These are phyloP conservation scores for Ceratobasidium sp. DNA, from an alignment of 1,284 basidiomycete genomes.

Conservation along the genomic window DNA sequence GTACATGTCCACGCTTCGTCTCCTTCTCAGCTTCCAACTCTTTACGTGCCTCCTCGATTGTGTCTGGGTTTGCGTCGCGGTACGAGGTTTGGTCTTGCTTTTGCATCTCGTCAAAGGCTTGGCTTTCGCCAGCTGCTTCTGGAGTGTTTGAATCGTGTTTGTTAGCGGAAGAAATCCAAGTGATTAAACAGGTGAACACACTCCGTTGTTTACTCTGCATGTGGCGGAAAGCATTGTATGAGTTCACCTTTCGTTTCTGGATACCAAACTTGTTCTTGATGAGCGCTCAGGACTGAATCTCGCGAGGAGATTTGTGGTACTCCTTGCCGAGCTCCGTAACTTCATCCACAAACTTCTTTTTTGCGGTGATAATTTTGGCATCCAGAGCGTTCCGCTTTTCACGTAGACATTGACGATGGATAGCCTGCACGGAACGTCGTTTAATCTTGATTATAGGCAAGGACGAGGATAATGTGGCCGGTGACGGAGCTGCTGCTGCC, in stretches of 20 bases:
- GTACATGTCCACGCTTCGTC: not conserved
- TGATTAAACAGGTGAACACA: not conserved
- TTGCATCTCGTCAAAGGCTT: not conserved
- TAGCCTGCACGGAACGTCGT: not conserved
- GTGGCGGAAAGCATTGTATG: conserved; percentile 5
- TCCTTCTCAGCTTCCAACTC: not conserved
- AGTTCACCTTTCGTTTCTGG: not conserved
- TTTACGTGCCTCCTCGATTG: not conserved
- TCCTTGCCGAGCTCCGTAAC: conserved; percentile 4
- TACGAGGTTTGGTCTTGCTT: not conserved
- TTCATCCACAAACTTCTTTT: not conserved
- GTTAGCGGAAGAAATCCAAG: not conserved
- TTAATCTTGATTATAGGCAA: not conserved
- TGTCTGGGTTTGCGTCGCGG: not conserved
- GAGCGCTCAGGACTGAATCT: not conserved
- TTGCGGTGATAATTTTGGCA: not conserved
- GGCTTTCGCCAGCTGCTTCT: not conserved
- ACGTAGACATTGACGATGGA: not conserved
- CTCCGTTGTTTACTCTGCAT: conserved; percentile 1
- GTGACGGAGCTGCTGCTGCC: not conserved
- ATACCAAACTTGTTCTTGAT: conserved; percentile 9
- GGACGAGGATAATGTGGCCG: no score
- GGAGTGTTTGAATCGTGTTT: no score
- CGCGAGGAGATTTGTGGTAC: not conserved
- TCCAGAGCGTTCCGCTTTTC: not conserved